phyloP scores from a whole-genome alignment of 768 basidiomycete genomes.

The Amanita molliuscula region DNA sequence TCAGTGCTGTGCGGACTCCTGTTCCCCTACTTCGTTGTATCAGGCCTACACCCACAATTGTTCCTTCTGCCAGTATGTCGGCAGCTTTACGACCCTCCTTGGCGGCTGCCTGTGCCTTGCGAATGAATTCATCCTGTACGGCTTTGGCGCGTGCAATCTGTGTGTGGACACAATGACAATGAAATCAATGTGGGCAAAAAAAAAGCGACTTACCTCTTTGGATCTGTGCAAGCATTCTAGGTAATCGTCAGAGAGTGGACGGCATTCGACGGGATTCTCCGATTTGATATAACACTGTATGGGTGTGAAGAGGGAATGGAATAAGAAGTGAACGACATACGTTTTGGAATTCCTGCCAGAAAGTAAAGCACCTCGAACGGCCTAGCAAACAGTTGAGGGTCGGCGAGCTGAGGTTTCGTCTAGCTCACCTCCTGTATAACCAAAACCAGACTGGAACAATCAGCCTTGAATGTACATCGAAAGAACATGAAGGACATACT shows the following conservation, averaged over 20 bases:
- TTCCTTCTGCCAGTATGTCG: slow-evolving; percentile 63
- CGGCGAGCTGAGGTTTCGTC: background rate
- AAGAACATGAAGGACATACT: slow-evolving; percentile 16
- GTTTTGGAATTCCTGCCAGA: slow-evolving; percentile 87
- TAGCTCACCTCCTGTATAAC: slow-evolving; percentile 30
- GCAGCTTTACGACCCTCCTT: slow-evolving; percentile 64
- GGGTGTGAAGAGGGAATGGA: background rate
- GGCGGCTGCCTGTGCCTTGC: slow-evolving; percentile 52
- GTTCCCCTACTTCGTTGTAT: slow-evolving; percentile 41
- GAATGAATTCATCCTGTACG: slow-evolving; percentile 62
- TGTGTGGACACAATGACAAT: slow-evolving; percentile 6
- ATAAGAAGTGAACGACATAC: slow-evolving; percentile 20
- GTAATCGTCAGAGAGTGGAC: slow-evolving; percentile 71
- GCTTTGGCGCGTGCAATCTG: slow-evolving; percentile 48
- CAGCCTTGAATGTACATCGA: background rate
- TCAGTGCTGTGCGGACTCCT: slow-evolving; percentile 2
- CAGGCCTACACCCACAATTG: slow-evolving; percentile 66
- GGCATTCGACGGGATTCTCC: slow-evolving; percentile 66
- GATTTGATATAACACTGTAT: slow-evolving; percentile 77
- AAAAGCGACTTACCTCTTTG: slow-evolving; percentile 58
- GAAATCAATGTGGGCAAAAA: background rate
- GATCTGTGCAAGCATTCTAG: slow-evolving; percentile 84
- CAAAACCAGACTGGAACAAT: slow-evolving; percentile 31
- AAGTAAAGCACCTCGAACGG: slow-evolving; percentile 77
- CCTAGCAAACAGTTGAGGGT: slow-evolving; percentile 30